Evolutionary conservation across 1,284 basidiomycete species (phyloP), one percentile per base, ranked within the genome.

Genomic region (Pyrrhoderma noxium): DNA sequence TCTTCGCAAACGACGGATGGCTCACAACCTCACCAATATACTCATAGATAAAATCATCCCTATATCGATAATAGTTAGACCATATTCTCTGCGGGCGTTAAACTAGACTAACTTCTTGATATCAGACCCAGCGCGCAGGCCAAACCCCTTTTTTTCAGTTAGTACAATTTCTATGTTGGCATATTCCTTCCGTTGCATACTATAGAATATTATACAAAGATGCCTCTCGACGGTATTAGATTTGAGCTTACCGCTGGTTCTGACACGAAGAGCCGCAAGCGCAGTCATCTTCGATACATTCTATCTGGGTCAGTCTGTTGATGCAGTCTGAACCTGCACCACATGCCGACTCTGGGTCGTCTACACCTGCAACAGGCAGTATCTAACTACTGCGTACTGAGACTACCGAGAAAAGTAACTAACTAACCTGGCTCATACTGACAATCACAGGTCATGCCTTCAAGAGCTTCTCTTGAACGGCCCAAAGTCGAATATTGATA

Each of bases 1-100:
- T 83, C 65, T 91, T 92, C 66, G 88, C 81, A 66, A 99, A 97
- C 14, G 86, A 86, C 14, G 76, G 72, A 41, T 92, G 87, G 54
- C 82, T 86, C 58, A 99, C 89, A 18, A 99, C 93, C 60, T 99
- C 96, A 40, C 96, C 96, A 22, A 99, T 83, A 65, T 99, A 99
- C 69, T 99, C 95, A 67, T 97, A 98, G 53, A 99, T 88, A 67
- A 99, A 94, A 0, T 79, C 64, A 63, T 98, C 94, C 59, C 93
- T 94, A 62, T 19, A 25, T 16, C 43, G 44, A 52, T 21, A 37
- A 42, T 25, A 23, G 25, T 56, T 22, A 41, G 46, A 25, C 14
- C 18, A 36, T 16, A 25, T 23, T 4, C 11, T 38, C 2, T 11
- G 23, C 9, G 3, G 16, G 23, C 36, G 19, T 21, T 16, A 14